Evolutionary conservation across 2,329 filamentous ascomycete species (phyloP), one percentile per base, ranked within the genome.

Genomic region (Fusarium subtropicale): DNA sequence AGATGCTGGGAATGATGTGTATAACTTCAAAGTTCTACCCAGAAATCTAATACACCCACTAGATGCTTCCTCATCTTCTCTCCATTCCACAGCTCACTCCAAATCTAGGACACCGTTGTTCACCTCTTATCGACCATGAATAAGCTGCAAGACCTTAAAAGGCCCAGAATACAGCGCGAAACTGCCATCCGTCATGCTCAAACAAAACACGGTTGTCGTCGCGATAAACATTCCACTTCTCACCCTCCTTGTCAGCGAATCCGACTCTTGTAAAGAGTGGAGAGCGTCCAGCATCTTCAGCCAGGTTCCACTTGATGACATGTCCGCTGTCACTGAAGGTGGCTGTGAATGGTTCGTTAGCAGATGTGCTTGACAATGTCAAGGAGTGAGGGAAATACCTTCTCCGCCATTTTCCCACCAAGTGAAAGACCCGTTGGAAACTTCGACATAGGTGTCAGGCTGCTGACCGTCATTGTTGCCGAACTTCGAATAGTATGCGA

Each of bases 401-500:
- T 50, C 46, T 36, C 46, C 46, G 7, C 46, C 46, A 36, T 50
- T 50, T 26, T 50, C 46, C 46, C 46, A 50, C 46, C 46, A 50
- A 26, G 22, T 12, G 4, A 50, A 36, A 15, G 46, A 50, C n/a
- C 46, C 46, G 3, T 36, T 50, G 16, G 46, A 50, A 2, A 50
- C 22, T n/a, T 50, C 46, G 3, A 50, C 16, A 15, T 50, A 50
- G 31, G 46, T n/a, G 9, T 50, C 46, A n/a, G 46, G 46, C 16
- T 50, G 46, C 11, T 50, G 46, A 2, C 46, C 46, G 5, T 50
- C 46, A n/a, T 50, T 50, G 31, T 50, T 50, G 1, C 46, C 31
- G 7, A 50, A 50, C 0, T 6, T 22, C 2, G 46, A n/a, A 22
- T 50, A 50, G 9, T 50, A 50, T 5, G 46, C 46, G 4, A 50